These are phyloP conservation scores for Ogataea chonburiensis DNA, from an alignment of 805 yeast genomes.

Conservation along the genomic window DNA sequence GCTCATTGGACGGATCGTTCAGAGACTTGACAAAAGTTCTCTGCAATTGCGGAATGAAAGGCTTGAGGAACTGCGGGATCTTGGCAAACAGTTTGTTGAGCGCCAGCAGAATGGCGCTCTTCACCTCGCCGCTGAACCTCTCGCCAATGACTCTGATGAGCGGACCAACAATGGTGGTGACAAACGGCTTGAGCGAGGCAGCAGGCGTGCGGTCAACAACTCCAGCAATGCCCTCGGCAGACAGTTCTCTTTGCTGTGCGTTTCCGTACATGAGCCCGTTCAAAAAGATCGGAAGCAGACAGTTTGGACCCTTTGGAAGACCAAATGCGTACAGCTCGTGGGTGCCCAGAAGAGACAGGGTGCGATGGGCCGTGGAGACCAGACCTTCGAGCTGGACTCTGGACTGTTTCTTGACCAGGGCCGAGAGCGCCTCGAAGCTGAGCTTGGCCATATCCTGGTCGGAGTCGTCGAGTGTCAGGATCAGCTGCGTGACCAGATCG, in stretches of 20 bases:
- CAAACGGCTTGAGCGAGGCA: constrained; percentile 77
- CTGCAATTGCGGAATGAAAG: constrained; percentile 96
- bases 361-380: constrained; percentile 76
- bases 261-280: constrained; percentile 96
- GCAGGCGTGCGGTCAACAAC: constrained; percentile 84
- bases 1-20: constrained; percentile 71
- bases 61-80: constrained; percentile 88
- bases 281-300: constrained; percentile 85
- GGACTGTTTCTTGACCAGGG: constrained; percentile 66
- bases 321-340: constrained; percentile 72
- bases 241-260: constrained; percentile 73
- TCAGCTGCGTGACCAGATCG: constrained; percentile 71
- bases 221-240: constrained; percentile 89
- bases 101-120: constrained; percentile 89
- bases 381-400: constrained; percentile 76
- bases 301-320: constrained; percentile 79
- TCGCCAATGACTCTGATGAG: constrained; percentile 97
- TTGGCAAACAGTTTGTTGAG: constrained; percentile 73
- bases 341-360: constrained; percentile 63
- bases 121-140: constrained; percentile 84
- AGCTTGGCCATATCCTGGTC: constrained; percentile 61
- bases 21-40: constrained; percentile 93
- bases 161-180: constrained; percentile 94
- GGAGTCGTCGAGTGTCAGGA: constrained; percentile 69
- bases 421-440: constrained; percentile 62